Percentiles rank a stretch among this genome's conserved stretches.
phyloP scores from a whole-genome alignment of 225 moss, liverwort and hornwort species.

The Climacium dendroides region DNA sequence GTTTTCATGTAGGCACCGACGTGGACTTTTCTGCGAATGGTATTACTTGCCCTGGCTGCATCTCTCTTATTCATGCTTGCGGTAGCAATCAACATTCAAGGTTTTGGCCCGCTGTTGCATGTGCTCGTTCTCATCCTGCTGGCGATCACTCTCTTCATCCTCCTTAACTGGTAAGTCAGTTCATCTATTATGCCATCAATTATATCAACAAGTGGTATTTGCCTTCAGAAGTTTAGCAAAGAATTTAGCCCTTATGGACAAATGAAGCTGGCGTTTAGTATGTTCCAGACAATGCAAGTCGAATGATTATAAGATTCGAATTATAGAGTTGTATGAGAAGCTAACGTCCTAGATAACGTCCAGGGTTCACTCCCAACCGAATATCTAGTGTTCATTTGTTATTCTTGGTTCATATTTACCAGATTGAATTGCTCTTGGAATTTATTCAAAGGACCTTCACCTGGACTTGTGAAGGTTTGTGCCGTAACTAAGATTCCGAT shows the following conservation, averaged over 20 bases:
- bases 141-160: conserved; percentile 47
- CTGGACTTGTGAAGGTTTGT: neutral
- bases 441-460: neutral
- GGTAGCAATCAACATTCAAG: conserved; percentile 47
- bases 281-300: neutral
- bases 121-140: conserved; percentile 58
- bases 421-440: neutral
- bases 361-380: neutral
- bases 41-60: conserved; percentile 50
- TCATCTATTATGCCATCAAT: neutral
- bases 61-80: conserved; percentile 64
- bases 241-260: neutral
- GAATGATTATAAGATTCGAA: neutral
- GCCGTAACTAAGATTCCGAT: neutral
- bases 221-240: neutral
- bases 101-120: conserved; percentile 39
- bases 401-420: neutral
- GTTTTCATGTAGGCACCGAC: conserved; percentile 49
- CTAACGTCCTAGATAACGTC: neutral
- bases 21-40: conserved; percentile 53
- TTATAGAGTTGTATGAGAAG: neutral
- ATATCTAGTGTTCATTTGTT: neutral
- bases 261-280: neutral
- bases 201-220: neutral
- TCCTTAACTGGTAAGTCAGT: conserved; percentile 51